Percentiles rank a stretch among this genome's conserved stretches.
phyloP scores from a whole-genome alignment of 768 basidiomycete species.

The Crucibulum laeve region DNA sequence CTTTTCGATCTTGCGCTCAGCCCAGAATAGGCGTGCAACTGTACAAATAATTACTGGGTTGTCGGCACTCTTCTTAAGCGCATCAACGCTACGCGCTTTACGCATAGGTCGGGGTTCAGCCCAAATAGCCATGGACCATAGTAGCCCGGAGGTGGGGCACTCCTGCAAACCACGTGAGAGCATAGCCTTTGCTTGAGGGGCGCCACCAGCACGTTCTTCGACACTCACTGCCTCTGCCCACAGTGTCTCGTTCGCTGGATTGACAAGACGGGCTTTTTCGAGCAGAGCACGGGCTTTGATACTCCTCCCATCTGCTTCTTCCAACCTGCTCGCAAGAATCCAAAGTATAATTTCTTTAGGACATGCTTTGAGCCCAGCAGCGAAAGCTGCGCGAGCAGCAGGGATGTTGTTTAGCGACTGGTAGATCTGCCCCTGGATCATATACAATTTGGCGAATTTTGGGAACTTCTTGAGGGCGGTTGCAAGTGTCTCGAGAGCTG shows the following conservation, averaged over 20 bases:
- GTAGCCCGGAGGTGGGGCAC: constrained; percentile 80
- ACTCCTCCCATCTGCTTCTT: constrained; percentile 86
- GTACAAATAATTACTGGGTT: constrained; percentile 85
- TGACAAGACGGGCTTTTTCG: constrained; percentile 84
- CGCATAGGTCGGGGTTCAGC: constrained; percentile 83
- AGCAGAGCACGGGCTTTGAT: constrained; percentile 90
- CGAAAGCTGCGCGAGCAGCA: constrained; percentile 75
- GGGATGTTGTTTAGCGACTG: constrained; percentile 54
- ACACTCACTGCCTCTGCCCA: constrained; percentile 92
- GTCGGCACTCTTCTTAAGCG: constrained; percentile 87
- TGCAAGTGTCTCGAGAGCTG: constrained; percentile 71
- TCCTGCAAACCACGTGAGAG: constrained; percentile 89
- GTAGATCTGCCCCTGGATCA: constrained; percentile 95
- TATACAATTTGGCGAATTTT: constrained; percentile 88
- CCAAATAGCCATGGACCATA: constrained; percentile 95
- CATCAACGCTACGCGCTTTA: constrained; percentile 88
- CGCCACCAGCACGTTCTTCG: constrained; percentile 83
- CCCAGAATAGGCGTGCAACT: constrained; percentile 92
- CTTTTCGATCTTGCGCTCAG: constrained; percentile 92
- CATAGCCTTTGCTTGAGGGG: constrained; percentile 82
- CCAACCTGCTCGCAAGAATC: constrained; percentile 85
- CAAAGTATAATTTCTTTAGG: constrained; percentile 84
- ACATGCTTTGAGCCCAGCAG: constrained; percentile 81
- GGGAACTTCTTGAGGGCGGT: constrained; percentile 82
- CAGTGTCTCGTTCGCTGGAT: constrained; percentile 77